Percentiles rank a stretch among this genome's conserved stretches.
Conservation (phyloP, 352 stramenopile species). For the Globisporangium orthogonon region DNA sequence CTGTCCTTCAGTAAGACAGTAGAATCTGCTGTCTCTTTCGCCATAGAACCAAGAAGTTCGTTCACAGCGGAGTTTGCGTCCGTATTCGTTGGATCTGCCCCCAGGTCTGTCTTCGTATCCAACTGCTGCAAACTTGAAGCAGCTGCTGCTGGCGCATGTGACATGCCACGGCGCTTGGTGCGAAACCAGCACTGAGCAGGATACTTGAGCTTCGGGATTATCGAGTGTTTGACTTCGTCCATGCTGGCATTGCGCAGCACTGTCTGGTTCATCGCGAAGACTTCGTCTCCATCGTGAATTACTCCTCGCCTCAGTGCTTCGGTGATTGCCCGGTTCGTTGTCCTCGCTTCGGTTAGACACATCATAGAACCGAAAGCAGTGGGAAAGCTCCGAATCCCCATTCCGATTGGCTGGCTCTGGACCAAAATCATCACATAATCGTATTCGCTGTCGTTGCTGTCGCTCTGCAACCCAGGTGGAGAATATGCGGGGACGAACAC, state of each 20-base stretch:
- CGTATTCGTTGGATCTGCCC: neutral
- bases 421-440: slow-evolving; percentile 66
- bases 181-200: slow-evolving; percentile 57
- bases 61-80: neutral
- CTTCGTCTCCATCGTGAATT: slow-evolving; percentile 51
- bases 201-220: slow-evolving; percentile 27
- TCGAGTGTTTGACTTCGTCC: slow-evolving; percentile 18
- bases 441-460: slow-evolving; percentile 22
- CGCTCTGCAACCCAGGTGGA: slow-evolving; percentile 14
- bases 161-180: slow-evolving; percentile 21
- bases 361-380: slow-evolving; percentile 13
- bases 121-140: neutral
- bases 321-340: slow-evolving; percentile 30
- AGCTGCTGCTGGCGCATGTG: neutral
- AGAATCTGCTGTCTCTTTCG: neutral
- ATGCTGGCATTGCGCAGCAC: slow-evolving; percentile 25
- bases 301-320: slow-evolving; percentile 43
- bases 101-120: neutral
- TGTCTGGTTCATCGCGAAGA: slow-evolving; percentile 58
- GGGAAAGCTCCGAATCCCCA: slow-evolving; percentile 26
- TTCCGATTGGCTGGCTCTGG: slow-evolving; percentile 39
- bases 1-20: neutral
- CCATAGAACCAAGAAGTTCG: neutral
- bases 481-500: slow-evolving; percentile 31
- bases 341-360: slow-evolving; percentile 21